These are phyloP conservation scores for Bipolaris bicolor DNA, from an alignment of 2,329 filamentous ascomycete genomes.

Conservation along the genomic window DNA sequence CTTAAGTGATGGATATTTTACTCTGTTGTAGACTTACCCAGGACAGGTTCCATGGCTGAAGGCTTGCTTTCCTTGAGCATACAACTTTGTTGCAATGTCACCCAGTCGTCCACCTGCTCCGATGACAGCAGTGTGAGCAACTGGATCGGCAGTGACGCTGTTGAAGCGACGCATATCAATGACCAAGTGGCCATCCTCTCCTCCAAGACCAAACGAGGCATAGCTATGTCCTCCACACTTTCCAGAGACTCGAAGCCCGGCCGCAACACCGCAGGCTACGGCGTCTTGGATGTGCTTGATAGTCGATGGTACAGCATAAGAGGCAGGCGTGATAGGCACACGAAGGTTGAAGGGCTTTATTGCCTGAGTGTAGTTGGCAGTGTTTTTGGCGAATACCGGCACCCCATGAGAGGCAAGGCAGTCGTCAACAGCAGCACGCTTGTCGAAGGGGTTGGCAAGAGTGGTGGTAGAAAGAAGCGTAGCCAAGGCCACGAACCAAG, in stretches of 20 bases:
- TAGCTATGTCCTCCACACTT: slow-evolving; percentile 69
- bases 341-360: slow-evolving; percentile 40
- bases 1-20: not conserved
- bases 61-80: slow-evolving; percentile 44
- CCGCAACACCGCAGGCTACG: slow-evolving; percentile 61
- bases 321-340: slow-evolving; percentile 53
- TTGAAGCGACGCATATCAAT: slow-evolving; percentile 56
- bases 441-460: slow-evolving; percentile 16
- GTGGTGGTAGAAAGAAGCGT: slow-evolving; percentile 12
- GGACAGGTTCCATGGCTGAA: slow-evolving; percentile 60
- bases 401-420: slow-evolving; percentile 27
- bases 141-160: slow-evolving; percentile 49
- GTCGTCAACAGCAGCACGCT: slow-evolving; percentile 20
- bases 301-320: slow-evolving; percentile 61
- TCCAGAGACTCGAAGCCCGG: slow-evolving; percentile 61
- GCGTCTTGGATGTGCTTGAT: slow-evolving; percentile 60
- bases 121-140: slow-evolving; percentile 50
- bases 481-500: slow-evolving; percentile 12
- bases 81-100: slow-evolving; percentile 37
- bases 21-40: slow-evolving; percentile 46
- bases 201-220: slow-evolving; percentile 56
- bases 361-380: slow-evolving; percentile 34
- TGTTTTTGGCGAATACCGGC: slow-evolving; percentile 27
- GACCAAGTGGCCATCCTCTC: slow-evolving; percentile 55
- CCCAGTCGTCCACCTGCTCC: slow-evolving; percentile 56